phyloP scores from a whole-genome alignment of 2,329 filamentous ascomycete species.

The Cadophora gregata region DNA sequence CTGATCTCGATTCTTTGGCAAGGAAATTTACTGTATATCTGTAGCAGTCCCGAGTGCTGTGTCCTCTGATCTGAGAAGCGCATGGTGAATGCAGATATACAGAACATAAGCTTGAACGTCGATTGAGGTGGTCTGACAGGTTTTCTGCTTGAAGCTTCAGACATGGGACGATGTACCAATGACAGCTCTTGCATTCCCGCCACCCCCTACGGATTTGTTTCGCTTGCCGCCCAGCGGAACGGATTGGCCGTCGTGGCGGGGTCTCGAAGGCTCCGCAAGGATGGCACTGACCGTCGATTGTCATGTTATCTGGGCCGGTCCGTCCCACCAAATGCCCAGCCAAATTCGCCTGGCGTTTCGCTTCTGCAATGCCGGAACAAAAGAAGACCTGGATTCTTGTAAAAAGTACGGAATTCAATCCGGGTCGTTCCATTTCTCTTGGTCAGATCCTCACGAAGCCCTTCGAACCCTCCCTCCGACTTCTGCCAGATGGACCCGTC shows the following conservation, averaged over 20 bases:
- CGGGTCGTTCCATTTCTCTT: neutral
- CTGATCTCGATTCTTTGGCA: no score
- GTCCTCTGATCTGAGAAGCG: no score
- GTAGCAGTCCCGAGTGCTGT: no score
- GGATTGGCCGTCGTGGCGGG: no score
- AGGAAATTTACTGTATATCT: no score
- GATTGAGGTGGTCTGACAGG: conserved; percentile 14
- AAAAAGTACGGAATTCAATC: neutral
- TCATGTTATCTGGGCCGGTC: no score
- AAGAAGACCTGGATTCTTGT: conserved; percentile 1
- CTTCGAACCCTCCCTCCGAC: neutral
- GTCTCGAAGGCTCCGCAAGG: no score
- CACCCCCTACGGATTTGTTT: conserved; percentile 22
- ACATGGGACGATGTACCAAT: conserved; percentile 31
- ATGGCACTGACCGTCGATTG: no score
- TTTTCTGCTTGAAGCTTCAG: conserved; percentile 31
- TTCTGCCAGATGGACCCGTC: neutral
- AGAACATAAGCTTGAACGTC: no score
- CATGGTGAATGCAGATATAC: no score
- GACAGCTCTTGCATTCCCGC: conserved; percentile 15
- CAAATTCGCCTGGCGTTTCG: no score
- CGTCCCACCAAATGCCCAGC: no score
- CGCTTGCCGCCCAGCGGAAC: conserved; percentile 24
- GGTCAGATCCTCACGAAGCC: neutral
- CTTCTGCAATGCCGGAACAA: neutral